Evolutionary conservation across 2,329 filamentous ascomycete genomes (phyloP), one percentile per base, ranked within the genome.

Genomic region (Sporothrix variecibatus): DNA sequence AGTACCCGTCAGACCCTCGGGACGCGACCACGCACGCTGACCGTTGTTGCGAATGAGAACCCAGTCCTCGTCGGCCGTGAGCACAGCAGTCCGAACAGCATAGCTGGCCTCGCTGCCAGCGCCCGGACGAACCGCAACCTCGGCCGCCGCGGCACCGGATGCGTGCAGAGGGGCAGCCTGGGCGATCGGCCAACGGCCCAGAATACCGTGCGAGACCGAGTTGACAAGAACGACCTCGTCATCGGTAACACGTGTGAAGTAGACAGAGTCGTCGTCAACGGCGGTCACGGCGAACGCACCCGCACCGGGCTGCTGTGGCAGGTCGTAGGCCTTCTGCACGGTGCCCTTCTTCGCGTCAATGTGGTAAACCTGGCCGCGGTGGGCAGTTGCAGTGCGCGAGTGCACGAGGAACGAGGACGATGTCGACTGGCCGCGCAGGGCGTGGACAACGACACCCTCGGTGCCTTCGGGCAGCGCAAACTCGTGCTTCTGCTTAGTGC

Each of bases 21-120:
- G 89, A 31, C 96, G 90, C 62, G 88, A 88, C 96, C 96, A 99
- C 53, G 89, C 90, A 8, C 90, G 79, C 73, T 92, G 92, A 17
- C 95, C 94, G 80, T 98, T 97, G 80, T 98, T 97, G 74, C 93
- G 91, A 62, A 97, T 86, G 71, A 98, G 85, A 31, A 92, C 85
- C 94, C 95, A 98, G 78, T 97, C 93, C 28, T 91, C 87, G 1
- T 82, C 89, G 81, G 83, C 89, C 79, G 87, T 89, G 6, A 94
- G 86, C 26, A 93, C 85, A 2, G 94, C 95, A 40, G 92, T 90
- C 73, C 96, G 88, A 15, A 97, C 90, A 53, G 95, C 94, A 75
- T 92, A 94, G 4, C 88, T 90, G 71, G 90, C 87, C 23, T 53
- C 49, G 51, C 23, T 28, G 7, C 83, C 84, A 5, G 90, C 86